phyloP scores from a whole-genome alignment of 31 red algal species.

The Odonthalia washingtoniensis region DNA sequence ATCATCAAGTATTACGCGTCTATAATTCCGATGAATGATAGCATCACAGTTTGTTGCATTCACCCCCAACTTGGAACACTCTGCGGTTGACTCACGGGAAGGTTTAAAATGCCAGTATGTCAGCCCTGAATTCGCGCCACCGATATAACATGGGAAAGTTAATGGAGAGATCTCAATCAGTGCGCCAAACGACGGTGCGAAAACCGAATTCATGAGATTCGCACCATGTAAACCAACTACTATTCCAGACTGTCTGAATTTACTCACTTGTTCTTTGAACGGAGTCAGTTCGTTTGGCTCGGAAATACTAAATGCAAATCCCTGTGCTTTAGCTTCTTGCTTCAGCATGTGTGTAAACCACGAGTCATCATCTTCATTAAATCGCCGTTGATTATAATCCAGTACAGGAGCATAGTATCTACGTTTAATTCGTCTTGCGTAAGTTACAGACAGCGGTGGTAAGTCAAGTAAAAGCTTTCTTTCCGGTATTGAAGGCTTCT shows the following conservation, averaged over 20 bases:
- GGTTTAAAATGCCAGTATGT: too few species aligned
- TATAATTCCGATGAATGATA: too few species aligned
- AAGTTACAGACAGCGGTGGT: slow-evolving; percentile 9
- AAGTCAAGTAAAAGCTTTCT: not conserved
- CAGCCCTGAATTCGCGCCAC: too few species aligned
- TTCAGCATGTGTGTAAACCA: slow-evolving; percentile 58
- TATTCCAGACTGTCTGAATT: slow-evolving; percentile 37
- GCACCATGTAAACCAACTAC: slow-evolving; percentile 83
- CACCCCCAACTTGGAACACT: too few species aligned
- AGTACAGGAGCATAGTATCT: not conserved
- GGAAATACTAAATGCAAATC: slow-evolving; percentile 16
- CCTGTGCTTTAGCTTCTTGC: slow-evolving; percentile 32
- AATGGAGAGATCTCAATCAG: slow-evolving; percentile 81
- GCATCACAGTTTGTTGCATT: too few species aligned
- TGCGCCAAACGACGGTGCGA: slow-evolving; percentile 61
- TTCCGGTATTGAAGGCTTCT: not conserved
- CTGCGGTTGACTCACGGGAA: too few species aligned
- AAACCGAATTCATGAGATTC: slow-evolving; percentile 81
- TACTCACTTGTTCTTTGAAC: slow-evolving; percentile 42
- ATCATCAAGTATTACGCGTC: too few species aligned
- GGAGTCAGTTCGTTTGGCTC: not conserved
- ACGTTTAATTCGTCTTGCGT: slow-evolving; percentile 16
- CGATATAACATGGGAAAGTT: too few species aligned
- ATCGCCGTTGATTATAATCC: slow-evolving; percentile 31
- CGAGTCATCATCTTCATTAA: slow-evolving; percentile 45